Evolutionary conservation across 192 early-diverging fungal genomes (phyloP).

Genomic region (Coemansia sp.): DNA sequence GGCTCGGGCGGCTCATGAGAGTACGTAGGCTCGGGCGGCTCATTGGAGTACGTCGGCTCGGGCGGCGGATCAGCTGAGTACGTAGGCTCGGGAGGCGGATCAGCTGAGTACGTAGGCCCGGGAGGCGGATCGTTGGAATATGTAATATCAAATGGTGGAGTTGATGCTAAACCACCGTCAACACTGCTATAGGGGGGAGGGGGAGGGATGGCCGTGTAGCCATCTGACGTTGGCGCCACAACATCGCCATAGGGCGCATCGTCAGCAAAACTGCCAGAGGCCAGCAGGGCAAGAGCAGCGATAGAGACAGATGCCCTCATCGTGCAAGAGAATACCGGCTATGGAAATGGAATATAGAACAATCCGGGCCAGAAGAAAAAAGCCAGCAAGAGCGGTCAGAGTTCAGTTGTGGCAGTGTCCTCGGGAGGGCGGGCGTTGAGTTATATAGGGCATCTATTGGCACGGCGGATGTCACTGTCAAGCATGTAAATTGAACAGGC

Average conservation of each 20-base stretch:
- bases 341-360: background rate
- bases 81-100: too few relatives aligned
- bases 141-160: too few relatives aligned
- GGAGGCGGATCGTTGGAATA: too few relatives aligned
- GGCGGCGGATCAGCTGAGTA: too few relatives aligned
- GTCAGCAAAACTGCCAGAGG: slow-evolving; percentile 1
- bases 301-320: slow-evolving; percentile 15
- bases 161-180: background rate
- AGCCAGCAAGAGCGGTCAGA: background rate
- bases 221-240: background rate
- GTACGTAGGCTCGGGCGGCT: too few relatives aligned
- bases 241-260: slow-evolving; percentile 4
- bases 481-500: background rate
- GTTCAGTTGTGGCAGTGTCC: background rate
- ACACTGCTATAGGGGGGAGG: background rate
- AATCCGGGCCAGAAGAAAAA: background rate
- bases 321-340: background rate
- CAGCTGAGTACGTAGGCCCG: too few relatives aligned
- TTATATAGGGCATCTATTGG: too few relatives aligned
- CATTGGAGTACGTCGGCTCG: too few relatives aligned
- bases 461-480: too few relatives aligned
- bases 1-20: too few relatives aligned
- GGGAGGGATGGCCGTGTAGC: background rate
- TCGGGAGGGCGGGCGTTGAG: background rate
- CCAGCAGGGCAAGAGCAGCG: slow-evolving; percentile 1